Evolutionary conservation across 2,329 filamentous ascomycete species (phyloP), one percentile per base, ranked within the genome.

Genomic region (Neoarthrinium moseri): DNA sequence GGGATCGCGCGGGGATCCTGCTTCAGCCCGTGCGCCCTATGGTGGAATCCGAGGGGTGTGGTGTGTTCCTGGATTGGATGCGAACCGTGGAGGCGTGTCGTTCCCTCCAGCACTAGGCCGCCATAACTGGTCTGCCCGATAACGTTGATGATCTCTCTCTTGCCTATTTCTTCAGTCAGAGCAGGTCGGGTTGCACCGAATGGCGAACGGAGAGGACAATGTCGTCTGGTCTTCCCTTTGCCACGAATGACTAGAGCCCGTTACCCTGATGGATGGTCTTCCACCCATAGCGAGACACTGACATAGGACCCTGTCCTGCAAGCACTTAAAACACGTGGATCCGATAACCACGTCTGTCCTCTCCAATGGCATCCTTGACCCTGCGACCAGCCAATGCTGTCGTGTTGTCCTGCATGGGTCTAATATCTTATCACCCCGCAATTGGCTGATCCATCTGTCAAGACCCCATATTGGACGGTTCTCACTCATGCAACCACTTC

Each of bases 391-490:
- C 35, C 35, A 37, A 37, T 37, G 35, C 20, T 20, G 35, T 37
- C 35, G 35, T 37, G 15, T 37, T 20, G 13, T 23, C 18, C 15
- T 35, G n/a, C 33, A 35, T 13, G 11, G 17, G 5, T 17, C 33
- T 35, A 20, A 12, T 44, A 44, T 37, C 41, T 44, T 36, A 44
- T 44, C 41, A 44, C 41, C 41, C 41, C 41, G 32, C 41, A 35
- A 24, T 44, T 34, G 40, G 21, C 40, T 15, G 29, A n/a, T n/a
- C n/a, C n/a, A n/a, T n/a, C 29, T 43, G n/a, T 27, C 15, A n/a
- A 7, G 26, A 15, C 18, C 30, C 11, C 30, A 6, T 13, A 21
- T 13, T 15, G 13, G n/a, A 24, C 15, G 23, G 15, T 17, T 17
- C n/a, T 38, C 27, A 20, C 32, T 10, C 7, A 33, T 32, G 27